phyloP scores from a whole-genome alignment of 345 rosid species.

The Sonneratia alba region DNA sequence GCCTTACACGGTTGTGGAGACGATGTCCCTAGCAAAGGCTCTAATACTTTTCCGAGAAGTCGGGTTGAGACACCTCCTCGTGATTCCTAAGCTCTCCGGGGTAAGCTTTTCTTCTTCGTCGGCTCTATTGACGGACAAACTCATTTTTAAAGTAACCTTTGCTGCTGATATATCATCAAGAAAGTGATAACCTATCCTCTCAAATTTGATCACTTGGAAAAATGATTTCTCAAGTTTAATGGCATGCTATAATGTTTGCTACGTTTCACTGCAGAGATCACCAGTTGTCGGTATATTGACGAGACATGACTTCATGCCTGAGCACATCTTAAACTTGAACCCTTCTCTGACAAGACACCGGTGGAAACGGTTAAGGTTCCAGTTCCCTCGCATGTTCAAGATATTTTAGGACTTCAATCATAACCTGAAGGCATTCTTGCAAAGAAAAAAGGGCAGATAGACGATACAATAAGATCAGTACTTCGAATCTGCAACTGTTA shows the following conservation, averaged over 20 bases:
- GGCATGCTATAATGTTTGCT: background rate
- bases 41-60: conserved; percentile 71
- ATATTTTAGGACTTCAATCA: conserved; percentile 2
- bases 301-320: conserved; percentile 92
- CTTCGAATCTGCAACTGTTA: background rate
- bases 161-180: too few relatives aligned
- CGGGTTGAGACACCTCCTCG: conserved; percentile 79
- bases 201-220: background rate
- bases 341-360: conserved; percentile 41
- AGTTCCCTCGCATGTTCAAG: conserved; percentile 24
- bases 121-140: conserved; percentile 3
- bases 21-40: conserved; percentile 92
- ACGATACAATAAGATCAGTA: background rate
- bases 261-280: conserved; percentile 41
- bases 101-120: conserved; percentile 30
- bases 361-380: conserved; percentile 71
- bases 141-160: background rate
- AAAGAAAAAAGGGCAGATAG: background rate
- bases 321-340: conserved; percentile 63
- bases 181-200: too few relatives aligned
- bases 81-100: conserved; percentile 58
- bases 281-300: conserved; percentile 82
- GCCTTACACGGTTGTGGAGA: conserved; percentile 86
- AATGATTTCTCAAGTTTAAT: background rate
- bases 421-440: background rate